Conservation (phyloP, 768 basidiomycete genomes). For the Boletellus sp. region DNA sequence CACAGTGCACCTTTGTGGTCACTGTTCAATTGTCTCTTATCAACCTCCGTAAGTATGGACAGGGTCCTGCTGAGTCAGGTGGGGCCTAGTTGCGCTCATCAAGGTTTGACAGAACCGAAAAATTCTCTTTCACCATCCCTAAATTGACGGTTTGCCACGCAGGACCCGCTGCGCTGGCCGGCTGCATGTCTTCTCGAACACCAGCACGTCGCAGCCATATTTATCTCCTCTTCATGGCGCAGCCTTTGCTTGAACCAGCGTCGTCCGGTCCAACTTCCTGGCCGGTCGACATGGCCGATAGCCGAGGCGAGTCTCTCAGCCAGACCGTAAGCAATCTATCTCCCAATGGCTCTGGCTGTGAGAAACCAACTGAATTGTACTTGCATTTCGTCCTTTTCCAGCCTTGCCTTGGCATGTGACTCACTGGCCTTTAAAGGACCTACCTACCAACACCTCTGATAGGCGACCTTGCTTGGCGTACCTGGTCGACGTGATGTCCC, state of each 20-base stretch:
- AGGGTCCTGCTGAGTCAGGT: constrained; percentile 24
- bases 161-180: constrained; percentile 12
- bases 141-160: constrained; percentile 21
- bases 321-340: not conserved
- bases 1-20: constrained; percentile 11
- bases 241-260: not conserved
- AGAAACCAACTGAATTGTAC: constrained; percentile 1
- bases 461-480: constrained; percentile 18
- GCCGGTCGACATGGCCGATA: not conserved
- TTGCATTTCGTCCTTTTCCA: constrained; percentile 11
- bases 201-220: constrained; percentile 4
- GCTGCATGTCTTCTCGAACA: not conserved
- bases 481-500: constrained; percentile 22
- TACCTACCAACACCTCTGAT: constrained; percentile 9
- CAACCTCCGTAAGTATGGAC: constrained; percentile 23
- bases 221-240: constrained; percentile 17
- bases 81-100: constrained; percentile 16
- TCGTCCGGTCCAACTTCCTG: too few relatives aligned
- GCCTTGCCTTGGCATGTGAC: constrained; percentile 16
- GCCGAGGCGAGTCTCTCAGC: not conserved
- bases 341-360: constrained; percentile 1
- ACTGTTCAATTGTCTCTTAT: constrained; percentile 21
- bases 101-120: constrained; percentile 27
- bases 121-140: constrained; percentile 17
- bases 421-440: constrained; percentile 6